These are phyloP conservation scores for Thelonectria olida DNA, from an alignment of 2,329 filamentous ascomycete genomes.

Conservation along the genomic window DNA sequence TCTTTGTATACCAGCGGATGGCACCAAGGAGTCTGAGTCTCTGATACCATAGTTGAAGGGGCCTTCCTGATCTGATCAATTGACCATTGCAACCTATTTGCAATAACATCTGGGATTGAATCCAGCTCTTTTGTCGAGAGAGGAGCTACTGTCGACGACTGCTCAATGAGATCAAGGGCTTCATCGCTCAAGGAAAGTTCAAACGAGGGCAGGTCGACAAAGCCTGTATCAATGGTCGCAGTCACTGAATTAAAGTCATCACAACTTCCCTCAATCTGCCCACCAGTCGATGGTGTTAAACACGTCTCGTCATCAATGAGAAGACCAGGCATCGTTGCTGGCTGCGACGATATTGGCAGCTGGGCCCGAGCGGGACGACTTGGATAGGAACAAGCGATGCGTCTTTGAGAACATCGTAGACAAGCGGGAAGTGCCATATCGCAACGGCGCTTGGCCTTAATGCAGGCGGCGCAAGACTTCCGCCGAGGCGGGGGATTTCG, in stretches of 20 bases:
- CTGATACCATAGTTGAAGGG: constrained; percentile 56
- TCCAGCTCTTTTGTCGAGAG: constrained; percentile 35
- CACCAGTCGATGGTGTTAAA: constrained; percentile 1
- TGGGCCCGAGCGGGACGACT: neutral
- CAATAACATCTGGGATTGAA: constrained; percentile 37
- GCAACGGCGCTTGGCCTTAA: constrained; percentile 65
- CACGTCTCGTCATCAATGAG: constrained; percentile 18
- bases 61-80: constrained; percentile 63
- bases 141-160: constrained; percentile 32
- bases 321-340: constrained; percentile 19
- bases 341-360: neutral
- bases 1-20: constrained; percentile 61
- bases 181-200: constrained; percentile 27
- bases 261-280: constrained; percentile 3
- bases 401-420: constrained; percentile 59
- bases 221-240: constrained; percentile 24
- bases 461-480: constrained; percentile 67
- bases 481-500: constrained; percentile 58
- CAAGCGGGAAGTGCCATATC: constrained; percentile 62
- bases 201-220: constrained; percentile 21
- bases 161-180: constrained; percentile 32
- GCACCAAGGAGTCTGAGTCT: constrained; percentile 62
- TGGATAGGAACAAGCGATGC: constrained; percentile 59
- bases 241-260: constrained; percentile 31
- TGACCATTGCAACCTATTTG: constrained; percentile 50